Base-by-base conservation (phyloP, 139 green algal species). In the Pseudopediastrum boryanum region DNA sequence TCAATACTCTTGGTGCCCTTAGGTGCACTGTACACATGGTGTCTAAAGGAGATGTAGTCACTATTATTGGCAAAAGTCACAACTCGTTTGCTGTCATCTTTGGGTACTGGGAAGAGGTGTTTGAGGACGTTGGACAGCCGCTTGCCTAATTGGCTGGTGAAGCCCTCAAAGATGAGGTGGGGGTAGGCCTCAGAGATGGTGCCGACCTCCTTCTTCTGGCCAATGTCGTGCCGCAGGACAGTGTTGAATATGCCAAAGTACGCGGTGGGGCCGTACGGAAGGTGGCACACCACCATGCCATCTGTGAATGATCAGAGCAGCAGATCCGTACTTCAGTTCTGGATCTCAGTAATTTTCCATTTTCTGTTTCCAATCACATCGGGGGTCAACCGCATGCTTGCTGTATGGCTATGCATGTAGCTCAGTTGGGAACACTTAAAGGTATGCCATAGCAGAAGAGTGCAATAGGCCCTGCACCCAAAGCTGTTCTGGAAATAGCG, bases 201-300 rank as follows among this genome's bases (percentile, higher is more conserved):
- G 48, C 95, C 96, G 8, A 99, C 88, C 68, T 96, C 86, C 69
- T 90, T 92, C 83, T 97, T 98, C 84, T 98, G 91, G 9, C 98
- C 95, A 51, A 98, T 98, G 83, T 98, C 95, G 81, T 98, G 94
- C 25, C 94, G 84, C 84, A 97, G 85, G 33, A 97, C 96, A 13
- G 95, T 94, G 86, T 97, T 97, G 85, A 88, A 91, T 0, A 99
- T 50, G 35, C 97, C 97, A 88, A 99, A 99, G 87, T 98, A 99
- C 21, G 96, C 96, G 1, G 96, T 99, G 52, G 97, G 97, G 41
- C 97, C 97, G 70, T 96, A 98, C 21, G 97, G 97, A 65, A 99
- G 83, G 87, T 99, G 97, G 83, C 91, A 98, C 8, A 99, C 86
- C 27, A 99, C 91, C 83, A 99, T 80, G 43, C 96, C 97, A 83